Base-by-base conservation (phyloP, 345 rosid genomes). In the Boechera retrofracta region DNA sequence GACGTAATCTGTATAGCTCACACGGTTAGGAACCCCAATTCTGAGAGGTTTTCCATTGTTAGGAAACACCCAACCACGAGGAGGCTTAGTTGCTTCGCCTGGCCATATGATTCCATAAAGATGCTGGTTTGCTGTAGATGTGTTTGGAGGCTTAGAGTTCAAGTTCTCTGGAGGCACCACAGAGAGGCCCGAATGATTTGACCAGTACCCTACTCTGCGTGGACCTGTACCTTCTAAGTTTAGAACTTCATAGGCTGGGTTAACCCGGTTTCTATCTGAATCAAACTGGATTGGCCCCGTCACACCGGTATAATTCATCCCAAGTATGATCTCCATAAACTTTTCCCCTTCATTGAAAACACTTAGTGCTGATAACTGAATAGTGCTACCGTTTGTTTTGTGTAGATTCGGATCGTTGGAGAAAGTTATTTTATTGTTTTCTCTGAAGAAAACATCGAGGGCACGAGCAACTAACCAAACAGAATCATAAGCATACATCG, bases 41-140 rank as follows among this genome's bases (percentile, higher is more conserved):
- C 78, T 78, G 35, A 95, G 84, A 3, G 94, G 91, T 69, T 80
- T 79, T 51, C 98, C 98, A 48, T 95, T 91, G 80, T 91, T 83
- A 11, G 99, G 98, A 81, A 95, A 92, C 45, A 92, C 98, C 99
- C 99, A 95, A 15, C 99, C 99, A 48, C 86, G 89, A 15, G 99
- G 99, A 24, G 48, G 44, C 24, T 24, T 26, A 4, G 86, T 48
- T 53, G 65, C 78, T 84, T 91, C 96, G 31, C 99, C 99, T 5
- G 99, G 99, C 98, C 98, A 95, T 82, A 91, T 85, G 59, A 82
- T 86, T 41, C 81, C 72, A 55, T 86, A 67, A 48, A 95, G 97
- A 52, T 73, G 87, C 36, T 88, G 94, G 76, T 75, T 83, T 49
- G 85, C 78, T 39, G 79, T 28, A 57, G 91, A 87, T 59, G 76